phyloP scores from a whole-genome alignment of 176 grass and related monocot genomes.

The Lolium perenne region DNA sequence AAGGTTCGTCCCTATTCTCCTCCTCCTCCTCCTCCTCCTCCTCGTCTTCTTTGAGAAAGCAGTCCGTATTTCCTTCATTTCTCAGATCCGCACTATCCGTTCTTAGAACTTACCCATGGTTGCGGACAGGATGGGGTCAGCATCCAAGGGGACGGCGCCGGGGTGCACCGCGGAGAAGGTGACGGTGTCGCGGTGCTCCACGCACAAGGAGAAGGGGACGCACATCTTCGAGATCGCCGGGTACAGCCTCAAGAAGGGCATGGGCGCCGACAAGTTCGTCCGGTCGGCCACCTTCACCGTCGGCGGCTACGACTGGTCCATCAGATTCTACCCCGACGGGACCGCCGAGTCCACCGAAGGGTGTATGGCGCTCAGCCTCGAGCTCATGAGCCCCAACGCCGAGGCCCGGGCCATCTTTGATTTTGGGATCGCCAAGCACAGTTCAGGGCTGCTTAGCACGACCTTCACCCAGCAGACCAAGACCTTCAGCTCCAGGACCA shows the following conservation, averaged over 20 bases:
- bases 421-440: background rate
- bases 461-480: background rate
- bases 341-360: background rate
- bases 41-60: too few species aligned
- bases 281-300: slow-evolving; percentile 6
- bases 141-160: background rate
- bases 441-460: background rate
- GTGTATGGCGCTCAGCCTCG: background rate
- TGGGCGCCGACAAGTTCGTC: slow-evolving; percentile 1
- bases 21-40: too few species aligned
- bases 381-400: slow-evolving; percentile 9
- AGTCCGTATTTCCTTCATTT: too few species aligned
- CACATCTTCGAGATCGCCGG: slow-evolving; percentile 13
- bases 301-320: slow-evolving; percentile 4
- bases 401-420: background rate
- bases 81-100: too few species aligned
- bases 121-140: background rate
- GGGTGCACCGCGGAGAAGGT: background rate
- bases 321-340: background rate
- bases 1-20: too few species aligned
- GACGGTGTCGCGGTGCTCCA: background rate
- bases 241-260: slow-evolving; percentile 10
- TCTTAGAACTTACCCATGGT: background rate
- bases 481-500: background rate
- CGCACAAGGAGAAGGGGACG: slow-evolving; percentile 2